Base-by-base conservation (phyloP, 2,329 filamentous ascomycete species). In the Mariannaea elegans region DNA sequence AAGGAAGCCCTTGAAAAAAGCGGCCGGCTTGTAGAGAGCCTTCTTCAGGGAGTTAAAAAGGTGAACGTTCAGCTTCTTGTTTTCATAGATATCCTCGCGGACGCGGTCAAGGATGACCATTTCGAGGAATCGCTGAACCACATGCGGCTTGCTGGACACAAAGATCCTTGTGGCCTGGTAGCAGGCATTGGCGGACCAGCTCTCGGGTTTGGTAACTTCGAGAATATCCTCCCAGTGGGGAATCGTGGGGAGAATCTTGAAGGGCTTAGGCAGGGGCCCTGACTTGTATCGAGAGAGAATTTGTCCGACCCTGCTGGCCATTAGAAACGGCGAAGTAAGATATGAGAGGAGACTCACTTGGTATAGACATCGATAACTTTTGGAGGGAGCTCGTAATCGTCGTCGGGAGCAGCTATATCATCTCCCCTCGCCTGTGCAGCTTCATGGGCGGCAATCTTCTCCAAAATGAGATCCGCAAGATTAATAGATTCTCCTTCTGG, bases 291-390 rank as follows among this genome's bases (percentile, higher is more conserved):
- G 88, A 23, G 92, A 93, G 59, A 99, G 84, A 61, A 98, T 90
- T 66, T 94, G 83, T 61, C 94, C 94, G 68, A 97, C 89, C 80
- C 89, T 93, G 36, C 0, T 14, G 7, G 14, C 7, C 13, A 46
- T 71, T 62, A 72, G 67, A 39, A 45, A 16, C 10, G 18, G 2
- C 14, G 19, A 27, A 13, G 7, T 5, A 18, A 3, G 5, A 12
- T 12, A 27, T 27, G 6, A 27, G 2, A 8, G 8, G 10, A 2
- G 21, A 72, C 82, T 66, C 80, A 92, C 88, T 97, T 96, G 62
- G 91, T 90, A 76, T 96, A 98, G 14, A 97, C 94, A 73, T 98
- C 94, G 14, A 97, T 85, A 13, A 97, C 93, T 78, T 97, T 97
- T 41, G 90, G 90, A 2, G 93, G 93, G 50, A 99, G 82, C 73